Evolutionary conservation across 768 basidiomycete genomes (phyloP), one percentile per base, ranked within the genome.

Genomic region (Xerocomus brunneocitrinus): DNA sequence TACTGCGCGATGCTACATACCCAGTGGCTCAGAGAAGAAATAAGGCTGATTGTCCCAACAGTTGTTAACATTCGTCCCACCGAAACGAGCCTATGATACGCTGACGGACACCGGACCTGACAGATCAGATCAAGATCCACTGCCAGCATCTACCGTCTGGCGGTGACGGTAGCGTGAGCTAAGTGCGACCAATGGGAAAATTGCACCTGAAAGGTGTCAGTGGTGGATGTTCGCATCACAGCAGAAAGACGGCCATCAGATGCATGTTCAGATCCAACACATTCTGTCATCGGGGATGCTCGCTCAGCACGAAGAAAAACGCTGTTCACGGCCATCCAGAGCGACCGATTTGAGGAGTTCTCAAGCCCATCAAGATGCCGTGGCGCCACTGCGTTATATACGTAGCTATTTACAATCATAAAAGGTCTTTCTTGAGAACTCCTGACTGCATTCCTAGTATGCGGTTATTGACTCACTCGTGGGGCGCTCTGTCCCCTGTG

Each of bases 381-480:
- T 59, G 55, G 64, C 42, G 16, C 43, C 34, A 30, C 12, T 49
- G 35, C 30, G 27, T 41, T 47, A 48, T 47, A 50, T 65, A 61
- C 56, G 56, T 64, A 62, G 52, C 62, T 58, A 63, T 58, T 55
- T 50, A 30, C 64, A 49, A 31, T 53, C 40, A 54, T 50, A 48
- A 61, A 54, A 66, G 47, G 53, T 24, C 8, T 56, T 52, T 53
- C 59, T 61, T 67, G 51, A 65, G 59, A 64, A 53, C 38, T 54
- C 53, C 40, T 46, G 49, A 55, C 14, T 41, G 40, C 39, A 56
- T 45, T 54, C 56, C 52, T 55, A 19, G 19, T 19, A 57, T 42
- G 34, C 13, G 25, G 58, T n/a, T 61, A 38, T 51, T 53, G 47
- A 64, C 63, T 64, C 62, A 64, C 59, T 64, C 56, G 48, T 47